Percentiles rank a stretch among this genome's conserved stretches.
These are phyloP conservation scores for Penicillium sp. DNA, from an alignment of 2,329 filamentous ascomycete species.

Conservation along the genomic window DNA sequence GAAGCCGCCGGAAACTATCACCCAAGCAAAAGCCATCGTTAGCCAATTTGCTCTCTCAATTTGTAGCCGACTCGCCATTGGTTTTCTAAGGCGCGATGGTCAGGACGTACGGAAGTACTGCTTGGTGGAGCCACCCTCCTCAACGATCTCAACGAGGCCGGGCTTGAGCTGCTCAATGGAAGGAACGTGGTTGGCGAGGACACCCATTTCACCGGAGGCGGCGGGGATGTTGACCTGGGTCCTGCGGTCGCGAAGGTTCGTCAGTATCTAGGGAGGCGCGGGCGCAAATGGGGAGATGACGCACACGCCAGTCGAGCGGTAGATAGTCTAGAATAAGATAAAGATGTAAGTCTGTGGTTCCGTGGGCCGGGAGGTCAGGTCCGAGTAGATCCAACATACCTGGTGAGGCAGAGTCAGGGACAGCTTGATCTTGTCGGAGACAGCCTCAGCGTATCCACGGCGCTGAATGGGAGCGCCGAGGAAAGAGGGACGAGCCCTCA, in stretches of 20 bases:
- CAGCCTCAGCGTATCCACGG: conserved; percentile 86
- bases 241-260: conserved; percentile 65
- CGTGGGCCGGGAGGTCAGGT: conserved; percentile 6
- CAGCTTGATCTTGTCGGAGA: conserved; percentile 95
- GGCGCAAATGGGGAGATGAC: conserved; percentile 34
- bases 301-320: conserved; percentile 69
- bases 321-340: conserved; percentile 56
- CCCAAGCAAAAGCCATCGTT: conserved; percentile 11
- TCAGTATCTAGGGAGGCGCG: conserved; percentile 28
- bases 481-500: conserved; percentile 75
- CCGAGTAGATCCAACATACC: conserved; percentile 60
- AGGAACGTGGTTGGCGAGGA: conserved; percentile 97
- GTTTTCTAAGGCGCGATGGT: conserved; percentile 11
- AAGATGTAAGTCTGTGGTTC: conserved; percentile 21
- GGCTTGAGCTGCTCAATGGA: conserved; percentile 99
- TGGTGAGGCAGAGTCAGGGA: conserved; percentile 96
- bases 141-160: conserved; percentile 88
- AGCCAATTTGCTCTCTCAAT: conserved; percentile 15
- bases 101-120: conserved; percentile 87
- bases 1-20: conserved; percentile 87
- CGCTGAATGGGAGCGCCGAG: conserved; percentile 74
- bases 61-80: conserved; percentile 4
- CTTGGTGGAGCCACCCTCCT: conserved; percentile 85
- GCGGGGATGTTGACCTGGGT: conserved; percentile 99
- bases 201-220: conserved; percentile 98